Conservation (phyloP, 2,329 filamentous ascomycete genomes). For the Cladosporium velox region DNA sequence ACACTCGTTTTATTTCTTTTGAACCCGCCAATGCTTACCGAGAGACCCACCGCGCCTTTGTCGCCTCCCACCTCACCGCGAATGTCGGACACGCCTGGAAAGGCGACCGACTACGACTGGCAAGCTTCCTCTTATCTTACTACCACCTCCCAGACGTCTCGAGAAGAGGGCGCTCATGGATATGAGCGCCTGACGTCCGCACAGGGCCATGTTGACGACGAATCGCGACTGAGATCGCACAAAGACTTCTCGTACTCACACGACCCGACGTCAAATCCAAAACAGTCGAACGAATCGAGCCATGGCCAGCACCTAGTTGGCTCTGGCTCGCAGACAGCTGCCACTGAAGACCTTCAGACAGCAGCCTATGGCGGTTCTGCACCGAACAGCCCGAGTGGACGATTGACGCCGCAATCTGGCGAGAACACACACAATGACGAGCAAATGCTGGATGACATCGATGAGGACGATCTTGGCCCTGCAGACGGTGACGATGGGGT, state of each 20-base stretch:
- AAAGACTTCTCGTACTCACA: slow-evolving; percentile 45
- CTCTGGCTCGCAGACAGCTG: slow-evolving; percentile 23
- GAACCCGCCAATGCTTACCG: slow-evolving; percentile 40
- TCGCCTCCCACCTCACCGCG: slow-evolving; percentile 54
- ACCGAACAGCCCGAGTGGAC: slow-evolving; percentile 49
- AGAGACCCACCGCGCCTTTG: slow-evolving; percentile 49
- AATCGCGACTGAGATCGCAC: slow-evolving; percentile 41
- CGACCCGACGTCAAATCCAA: not conserved
- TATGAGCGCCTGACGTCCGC: slow-evolving; percentile 8
- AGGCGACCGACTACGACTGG: slow-evolving; percentile 47
- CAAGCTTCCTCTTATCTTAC: slow-evolving; percentile 32
- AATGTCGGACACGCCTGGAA: slow-evolving; percentile 51
- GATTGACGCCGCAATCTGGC: slow-evolving; percentile 48
- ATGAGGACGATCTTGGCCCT: slow-evolving; percentile 37
- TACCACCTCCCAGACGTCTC: slow-evolving; percentile 5
- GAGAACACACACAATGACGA: slow-evolving; percentile 44
- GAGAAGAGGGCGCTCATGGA: slow-evolving; percentile 13
- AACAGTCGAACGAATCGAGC: not conserved
- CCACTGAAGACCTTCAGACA: slow-evolving; percentile 22
- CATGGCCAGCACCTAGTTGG: slow-evolving; percentile 6
- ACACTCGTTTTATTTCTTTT: slow-evolving; percentile 14
- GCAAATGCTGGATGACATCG: slow-evolving; percentile 42
- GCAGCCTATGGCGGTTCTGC: slow-evolving; percentile 45
- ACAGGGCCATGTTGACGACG: slow-evolving; percentile 19
- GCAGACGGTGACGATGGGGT: slow-evolving; percentile 31